Conservation (phyloP, 345 rosid genomes). For the Geranium rotundifolium region DNA sequence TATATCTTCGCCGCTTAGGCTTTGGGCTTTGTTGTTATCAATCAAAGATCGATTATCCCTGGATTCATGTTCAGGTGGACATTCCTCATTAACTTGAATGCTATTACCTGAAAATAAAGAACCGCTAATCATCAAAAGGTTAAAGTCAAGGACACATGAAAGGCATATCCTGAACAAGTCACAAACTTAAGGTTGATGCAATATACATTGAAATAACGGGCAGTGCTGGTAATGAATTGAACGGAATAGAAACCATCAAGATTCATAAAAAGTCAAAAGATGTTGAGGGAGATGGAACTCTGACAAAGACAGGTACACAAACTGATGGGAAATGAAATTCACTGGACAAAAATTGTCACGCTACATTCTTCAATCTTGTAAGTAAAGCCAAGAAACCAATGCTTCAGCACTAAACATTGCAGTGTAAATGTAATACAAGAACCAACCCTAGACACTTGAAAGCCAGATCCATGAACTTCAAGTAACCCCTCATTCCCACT, state of each 20-base stretch:
- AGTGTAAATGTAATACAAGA: not conserved
- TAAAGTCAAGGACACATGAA: not conserved
- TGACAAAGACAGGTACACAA: too few species aligned
- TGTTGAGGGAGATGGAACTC: too few species aligned
- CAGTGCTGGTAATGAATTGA: too few species aligned
- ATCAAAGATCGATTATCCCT: conserved; percentile 62
- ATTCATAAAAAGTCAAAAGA: too few species aligned
- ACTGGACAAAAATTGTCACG: not conserved
- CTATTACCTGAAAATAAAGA: conserved; percentile 18
- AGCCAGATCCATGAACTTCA: too few species aligned
- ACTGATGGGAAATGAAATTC: not conserved
- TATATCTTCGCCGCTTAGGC: conserved; percentile 65
- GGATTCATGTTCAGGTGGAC: conserved; percentile 34
- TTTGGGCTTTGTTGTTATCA: conserved; percentile 80
- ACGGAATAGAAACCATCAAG: too few species aligned
- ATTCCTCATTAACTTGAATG: conserved; percentile 21
- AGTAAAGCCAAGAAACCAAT: not conserved
- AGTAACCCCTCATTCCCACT: too few species aligned
- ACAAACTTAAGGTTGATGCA: too few species aligned
- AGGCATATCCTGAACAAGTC: too few species aligned
- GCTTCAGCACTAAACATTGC: not conserved
- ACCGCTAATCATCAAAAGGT: not conserved
- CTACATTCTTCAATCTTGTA: not conserved
- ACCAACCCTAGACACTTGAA: too few species aligned
- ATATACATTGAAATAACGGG: too few species aligned